Percentiles rank a stretch among this genome's conserved stretches.
phyloP scores from a whole-genome alignment of 352 stramenopile genomes.

The Globisporangium polare region DNA sequence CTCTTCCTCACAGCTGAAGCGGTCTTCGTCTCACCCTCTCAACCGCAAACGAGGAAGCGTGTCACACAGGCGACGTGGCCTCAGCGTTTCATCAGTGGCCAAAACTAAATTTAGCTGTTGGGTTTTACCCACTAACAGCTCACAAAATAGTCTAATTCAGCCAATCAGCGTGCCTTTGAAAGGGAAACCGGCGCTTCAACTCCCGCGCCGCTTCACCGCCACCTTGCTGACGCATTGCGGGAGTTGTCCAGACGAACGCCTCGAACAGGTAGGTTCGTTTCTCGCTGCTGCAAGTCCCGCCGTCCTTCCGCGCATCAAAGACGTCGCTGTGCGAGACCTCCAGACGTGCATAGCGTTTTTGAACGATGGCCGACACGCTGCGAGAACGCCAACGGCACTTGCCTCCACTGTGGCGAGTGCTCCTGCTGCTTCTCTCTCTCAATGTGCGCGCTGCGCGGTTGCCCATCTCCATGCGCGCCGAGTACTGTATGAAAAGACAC shows the following conservation, averaged over 20 bases:
- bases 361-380: not conserved
- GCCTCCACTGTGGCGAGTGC: not conserved
- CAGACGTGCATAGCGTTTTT: not conserved
- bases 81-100: not conserved
- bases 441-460: not conserved
- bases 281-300: not conserved
- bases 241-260: no score
- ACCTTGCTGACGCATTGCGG: not conserved
- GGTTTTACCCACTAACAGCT: not conserved
- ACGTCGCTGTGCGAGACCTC: not conserved
- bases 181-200: not conserved
- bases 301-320: not conserved
- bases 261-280: no score
- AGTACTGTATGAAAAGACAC: no score
- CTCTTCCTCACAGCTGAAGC: not conserved
- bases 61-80: slow-evolving; percentile 2
- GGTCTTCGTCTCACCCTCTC: not conserved
- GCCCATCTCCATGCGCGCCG: no score
- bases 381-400: not conserved
- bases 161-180: not conserved
- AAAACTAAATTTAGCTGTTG: not conserved
- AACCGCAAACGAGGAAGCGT: not conserved
- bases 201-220: not conserved
- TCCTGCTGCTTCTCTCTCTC: not conserved
- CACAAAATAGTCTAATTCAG: not conserved